phyloP scores from a whole-genome alignment of 2,329 filamentous ascomycete genomes.

The Monosporascus ibericus region DNA sequence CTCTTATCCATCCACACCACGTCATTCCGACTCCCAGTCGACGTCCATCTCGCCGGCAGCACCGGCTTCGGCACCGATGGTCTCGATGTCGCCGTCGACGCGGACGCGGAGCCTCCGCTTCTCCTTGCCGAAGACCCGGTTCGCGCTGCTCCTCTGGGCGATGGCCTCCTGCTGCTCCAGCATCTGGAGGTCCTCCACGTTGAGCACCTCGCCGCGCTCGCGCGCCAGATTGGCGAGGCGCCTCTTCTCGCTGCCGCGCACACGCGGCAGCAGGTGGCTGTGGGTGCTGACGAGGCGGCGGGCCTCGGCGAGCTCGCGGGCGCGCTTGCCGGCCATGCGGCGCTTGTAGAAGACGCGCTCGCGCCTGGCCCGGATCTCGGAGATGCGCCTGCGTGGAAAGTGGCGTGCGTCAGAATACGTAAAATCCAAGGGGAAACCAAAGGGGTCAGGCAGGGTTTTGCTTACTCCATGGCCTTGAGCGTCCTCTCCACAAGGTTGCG shows the following conservation, averaged over 20 bases:
- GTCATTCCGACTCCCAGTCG: constrained; percentile 26
- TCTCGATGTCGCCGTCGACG: constrained; percentile 35
- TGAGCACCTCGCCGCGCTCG: constrained; percentile 15
- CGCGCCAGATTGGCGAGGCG: constrained; percentile 37
- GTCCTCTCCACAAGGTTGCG: constrained; percentile 84
- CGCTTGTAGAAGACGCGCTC: constrained; percentile 93
- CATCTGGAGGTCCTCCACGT: constrained; percentile 28
- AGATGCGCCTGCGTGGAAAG: constrained; percentile 47
- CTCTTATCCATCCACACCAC: not conserved
- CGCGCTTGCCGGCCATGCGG: constrained; percentile 86
- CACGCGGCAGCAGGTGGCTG: constrained; percentile 79
- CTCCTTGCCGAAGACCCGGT: constrained; percentile 35
- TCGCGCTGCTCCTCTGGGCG: constrained; percentile 18
- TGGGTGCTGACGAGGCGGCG: constrained; percentile 87
- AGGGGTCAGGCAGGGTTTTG: not conserved
- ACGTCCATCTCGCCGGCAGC: constrained; percentile 30
- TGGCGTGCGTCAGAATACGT: not conserved
- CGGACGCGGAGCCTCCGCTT: constrained; percentile 30
- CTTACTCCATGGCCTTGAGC: constrained; percentile 74
- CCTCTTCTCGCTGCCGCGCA: constrained; percentile 58
- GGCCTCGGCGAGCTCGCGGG: constrained; percentile 71
- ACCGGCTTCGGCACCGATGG: constrained; percentile 29
- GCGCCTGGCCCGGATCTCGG: constrained; percentile 75
- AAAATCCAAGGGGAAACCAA: too few species aligned
- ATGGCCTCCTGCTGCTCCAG: constrained; percentile 23